Conservation (phyloP, 176 grass and related monocot genomes). For the Cenchrus purpureus region DNA sequence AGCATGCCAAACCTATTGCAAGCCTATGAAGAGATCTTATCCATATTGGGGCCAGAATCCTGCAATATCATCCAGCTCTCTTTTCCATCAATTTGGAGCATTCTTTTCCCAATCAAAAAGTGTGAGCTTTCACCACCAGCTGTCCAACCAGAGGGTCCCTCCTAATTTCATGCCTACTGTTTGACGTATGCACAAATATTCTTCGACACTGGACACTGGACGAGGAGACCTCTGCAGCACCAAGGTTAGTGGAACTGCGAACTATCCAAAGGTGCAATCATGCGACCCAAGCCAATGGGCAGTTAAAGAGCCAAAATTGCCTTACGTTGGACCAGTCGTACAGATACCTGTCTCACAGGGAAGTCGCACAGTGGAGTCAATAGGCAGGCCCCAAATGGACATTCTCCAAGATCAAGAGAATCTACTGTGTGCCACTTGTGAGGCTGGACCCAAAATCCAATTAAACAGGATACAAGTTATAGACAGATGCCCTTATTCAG, state of each 20-base stretch:
- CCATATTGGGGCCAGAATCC: not conserved
- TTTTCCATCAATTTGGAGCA: not conserved
- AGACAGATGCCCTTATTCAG: not conserved
- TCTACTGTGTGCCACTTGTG: not conserved
- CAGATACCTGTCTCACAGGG: not conserved
- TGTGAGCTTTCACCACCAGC: slow-evolving; percentile 6
- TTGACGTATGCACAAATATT: slow-evolving; percentile 24
- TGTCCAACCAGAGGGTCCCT: not conserved
- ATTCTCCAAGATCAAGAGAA: not conserved
- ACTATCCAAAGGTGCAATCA: slow-evolving; percentile 36
- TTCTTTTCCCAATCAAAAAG: not conserved
- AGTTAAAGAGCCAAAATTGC: not conserved
- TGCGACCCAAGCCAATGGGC: not conserved
- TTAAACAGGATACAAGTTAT: not conserved
- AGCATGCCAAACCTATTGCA: not conserved
- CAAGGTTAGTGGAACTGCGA: slow-evolving; percentile 39
- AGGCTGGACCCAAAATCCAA: not conserved
- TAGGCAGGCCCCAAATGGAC: not conserved
- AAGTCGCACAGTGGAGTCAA: not conserved
- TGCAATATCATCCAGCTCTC: not conserved
- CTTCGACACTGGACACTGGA: slow-evolving; percentile 9
- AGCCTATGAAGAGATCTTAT: not conserved
- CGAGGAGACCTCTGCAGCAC: not conserved
- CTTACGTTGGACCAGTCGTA: not conserved
- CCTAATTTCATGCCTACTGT: slow-evolving; percentile 26